phyloP scores from a whole-genome alignment of 352 stramenopile species.

The Globisporangium acanthophoron region DNA sequence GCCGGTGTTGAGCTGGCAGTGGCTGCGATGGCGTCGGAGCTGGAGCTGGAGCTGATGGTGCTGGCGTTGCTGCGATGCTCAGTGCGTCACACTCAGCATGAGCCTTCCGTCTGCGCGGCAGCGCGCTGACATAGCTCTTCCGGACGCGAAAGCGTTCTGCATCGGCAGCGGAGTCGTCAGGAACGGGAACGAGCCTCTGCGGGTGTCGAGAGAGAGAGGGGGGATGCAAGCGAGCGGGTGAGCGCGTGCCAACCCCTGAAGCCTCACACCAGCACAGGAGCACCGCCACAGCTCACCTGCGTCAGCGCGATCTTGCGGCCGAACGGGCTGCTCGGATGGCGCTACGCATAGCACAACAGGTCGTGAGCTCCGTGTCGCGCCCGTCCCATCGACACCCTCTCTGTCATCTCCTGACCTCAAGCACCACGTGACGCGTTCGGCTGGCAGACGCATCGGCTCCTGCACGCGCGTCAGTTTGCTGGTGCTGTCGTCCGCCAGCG shows the following conservation, averaged over 20 bases:
- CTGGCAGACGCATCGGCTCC: not conserved
- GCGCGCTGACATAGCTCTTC: conserved; percentile 2
- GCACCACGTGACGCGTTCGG: not conserved
- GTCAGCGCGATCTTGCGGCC: conserved; percentile 29
- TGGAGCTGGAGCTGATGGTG: not conserved
- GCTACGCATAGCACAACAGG: conserved; percentile 3
- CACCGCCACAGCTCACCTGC: conserved; percentile 15
- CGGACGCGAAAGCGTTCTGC: conserved; percentile 9
- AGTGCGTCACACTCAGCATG: not conserved
- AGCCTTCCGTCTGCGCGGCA: not conserved
- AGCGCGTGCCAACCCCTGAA: not conserved
- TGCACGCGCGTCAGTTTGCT: not conserved
- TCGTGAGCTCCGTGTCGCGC: not conserved
- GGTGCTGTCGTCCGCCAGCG: not conserved
- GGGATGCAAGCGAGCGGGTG: not conserved
- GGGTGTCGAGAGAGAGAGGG: no score
- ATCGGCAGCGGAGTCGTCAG: not conserved
- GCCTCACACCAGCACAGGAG: not conserved
- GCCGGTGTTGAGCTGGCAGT: not conserved
- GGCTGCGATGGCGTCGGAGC: not conserved
- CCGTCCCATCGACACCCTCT: not conserved
- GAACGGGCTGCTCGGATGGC: conserved; percentile 38
- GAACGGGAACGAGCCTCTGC: conserved; percentile 8
- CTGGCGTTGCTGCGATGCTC: not conserved
- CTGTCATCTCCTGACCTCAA: not conserved